A percentile compares a stretch with the other conserved stretches of the same genome.
phyloP scores from a whole-genome alignment of 2,329 filamentous ascomycete species.

The Moelleriella libera region DNA sequence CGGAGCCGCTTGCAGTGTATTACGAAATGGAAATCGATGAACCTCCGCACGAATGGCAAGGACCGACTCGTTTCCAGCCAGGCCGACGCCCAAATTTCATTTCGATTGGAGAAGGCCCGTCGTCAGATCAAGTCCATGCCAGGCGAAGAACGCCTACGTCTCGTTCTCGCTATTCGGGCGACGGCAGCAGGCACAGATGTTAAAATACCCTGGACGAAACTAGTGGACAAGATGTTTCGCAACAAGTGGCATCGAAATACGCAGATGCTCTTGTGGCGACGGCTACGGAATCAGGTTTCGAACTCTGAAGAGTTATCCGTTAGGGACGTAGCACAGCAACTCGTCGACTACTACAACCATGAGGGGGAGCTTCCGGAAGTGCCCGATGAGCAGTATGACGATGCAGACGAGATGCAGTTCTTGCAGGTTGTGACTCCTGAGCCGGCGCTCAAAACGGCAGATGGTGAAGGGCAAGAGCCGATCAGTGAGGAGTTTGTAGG shows the following conservation, averaged over 20 bases:
- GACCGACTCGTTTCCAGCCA: constrained; percentile 17
- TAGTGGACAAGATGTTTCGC: constrained; percentile 26
- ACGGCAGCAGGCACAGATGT: constrained; percentile 24
- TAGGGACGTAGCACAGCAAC: constrained; percentile 19
- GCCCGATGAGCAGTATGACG: constrained; percentile 14
- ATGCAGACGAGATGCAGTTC: constrained; percentile 17
- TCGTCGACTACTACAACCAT: constrained; percentile 20
- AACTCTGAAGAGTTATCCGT: constrained; percentile 15
- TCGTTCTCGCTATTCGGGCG: constrained; percentile 28
- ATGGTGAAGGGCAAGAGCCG: neutral
- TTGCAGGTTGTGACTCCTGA: constrained; percentile 8
- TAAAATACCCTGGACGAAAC: constrained; percentile 34
- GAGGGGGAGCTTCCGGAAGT: constrained; percentile 19
- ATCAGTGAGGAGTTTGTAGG: constrained; percentile 15
- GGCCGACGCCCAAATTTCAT: constrained; percentile 21
- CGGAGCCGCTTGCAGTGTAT: constrained; percentile 55
- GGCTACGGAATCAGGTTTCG: constrained; percentile 20
- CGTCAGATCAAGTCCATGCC: constrained; percentile 26
- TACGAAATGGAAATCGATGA: constrained; percentile 47
- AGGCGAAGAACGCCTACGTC: constrained; percentile 26
- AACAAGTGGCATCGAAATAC: constrained; percentile 21
- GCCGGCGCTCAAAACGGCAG: neutral
- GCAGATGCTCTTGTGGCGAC: constrained; percentile 24
- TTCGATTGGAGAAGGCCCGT: constrained; percentile 27
- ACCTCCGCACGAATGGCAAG: constrained; percentile 18